phyloP scores from a whole-genome alignment of 345 rosid species.

The Punica granatum region DNA sequence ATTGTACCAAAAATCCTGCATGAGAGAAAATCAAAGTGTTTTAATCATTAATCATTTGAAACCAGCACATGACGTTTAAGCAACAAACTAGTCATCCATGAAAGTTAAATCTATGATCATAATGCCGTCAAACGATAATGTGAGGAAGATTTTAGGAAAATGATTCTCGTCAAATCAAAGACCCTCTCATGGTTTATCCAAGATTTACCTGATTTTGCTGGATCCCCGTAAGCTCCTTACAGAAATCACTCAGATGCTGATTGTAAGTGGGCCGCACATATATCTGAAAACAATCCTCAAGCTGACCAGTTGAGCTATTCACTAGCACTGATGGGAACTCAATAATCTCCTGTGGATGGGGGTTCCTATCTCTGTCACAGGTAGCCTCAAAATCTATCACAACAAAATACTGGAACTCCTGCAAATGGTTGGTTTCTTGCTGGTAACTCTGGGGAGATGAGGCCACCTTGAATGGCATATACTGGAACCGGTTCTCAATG shows the following conservation, averaged over 20 bases:
- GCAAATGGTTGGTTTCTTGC: constrained; percentile 15
- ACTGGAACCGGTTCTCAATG: constrained; percentile 19
- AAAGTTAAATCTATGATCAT: not conserved
- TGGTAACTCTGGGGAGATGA: constrained; percentile 14
- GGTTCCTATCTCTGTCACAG: constrained; percentile 37
- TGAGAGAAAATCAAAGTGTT: not conserved
- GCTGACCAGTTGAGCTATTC: constrained; percentile 33
- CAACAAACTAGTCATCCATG: not conserved
- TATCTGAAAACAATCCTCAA: constrained; percentile 41
- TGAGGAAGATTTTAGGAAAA: not conserved
- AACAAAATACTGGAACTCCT: constrained; percentile 38
- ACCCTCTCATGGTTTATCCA: not conserved
- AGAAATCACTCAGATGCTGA: constrained; percentile 38
- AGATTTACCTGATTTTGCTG: constrained; percentile 37
- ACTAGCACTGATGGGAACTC: constrained; percentile 49
- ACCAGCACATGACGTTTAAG: not conserved
- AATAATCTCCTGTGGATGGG: constrained; percentile 48
- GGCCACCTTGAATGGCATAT: constrained; percentile 19
- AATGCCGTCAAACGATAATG: not conserved
- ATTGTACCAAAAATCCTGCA: not conserved
- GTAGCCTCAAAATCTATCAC: constrained; percentile 58
- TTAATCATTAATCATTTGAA: not conserved
- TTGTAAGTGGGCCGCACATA: constrained; percentile 46
- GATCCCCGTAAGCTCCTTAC: constrained; percentile 49
- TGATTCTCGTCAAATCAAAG: not conserved